Evolutionary conservation across 2,329 filamentous ascomycete genomes (phyloP), one percentile per base, ranked within the genome.

Genomic region (Escovopsis sp.): DNA sequence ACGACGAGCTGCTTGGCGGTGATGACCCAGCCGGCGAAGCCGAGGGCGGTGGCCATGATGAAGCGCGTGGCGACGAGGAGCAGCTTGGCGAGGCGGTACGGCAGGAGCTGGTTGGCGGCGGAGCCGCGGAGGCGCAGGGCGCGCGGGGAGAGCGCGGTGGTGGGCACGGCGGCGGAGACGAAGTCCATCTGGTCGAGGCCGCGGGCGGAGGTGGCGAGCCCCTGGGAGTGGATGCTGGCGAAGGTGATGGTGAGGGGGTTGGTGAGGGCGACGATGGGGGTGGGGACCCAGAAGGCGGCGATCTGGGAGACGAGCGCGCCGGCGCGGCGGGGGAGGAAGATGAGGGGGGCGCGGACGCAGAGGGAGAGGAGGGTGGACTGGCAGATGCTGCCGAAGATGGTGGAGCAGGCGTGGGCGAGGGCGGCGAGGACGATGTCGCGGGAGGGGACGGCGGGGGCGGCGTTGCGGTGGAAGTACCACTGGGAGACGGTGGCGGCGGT

Each of bases 401-500:
- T 88, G 13, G 84, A 87, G 12, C 74, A 65, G 3, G 87, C 79
- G 58, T 98, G 90, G 34, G 68, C 66, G 31, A 94, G 64, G 12
- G 87, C 88, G 6, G 87, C 88, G 41, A 73, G 66, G 18, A 96
- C 85, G 33, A 96, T 79, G 37, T 87, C 79, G 38, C 70, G 68
- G 1, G 85, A 87, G 1, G 83, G 76, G 3, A 86, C 77, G 8
- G 79, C 67, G 5, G 88, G 85, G 10, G 77, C 71, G 4, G 77
- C 76, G 47, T 92, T 81, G 42, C 90, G 84, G 57, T 96, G 88
- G 57, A 96, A 98, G 58, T 98, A 98, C 90, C 90, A 98, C 57
- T 98, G 90, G 28, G 85, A 93, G 17, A 96, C 88, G 1, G 88
- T 94, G 10, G 90, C 90, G 17, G 86, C 88, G 12, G 88, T 94